Percentiles rank a stretch among this genome's conserved stretches.
Conservation (phyloP, 208 protist species). For the Trypanosoma lewisi region DNA sequence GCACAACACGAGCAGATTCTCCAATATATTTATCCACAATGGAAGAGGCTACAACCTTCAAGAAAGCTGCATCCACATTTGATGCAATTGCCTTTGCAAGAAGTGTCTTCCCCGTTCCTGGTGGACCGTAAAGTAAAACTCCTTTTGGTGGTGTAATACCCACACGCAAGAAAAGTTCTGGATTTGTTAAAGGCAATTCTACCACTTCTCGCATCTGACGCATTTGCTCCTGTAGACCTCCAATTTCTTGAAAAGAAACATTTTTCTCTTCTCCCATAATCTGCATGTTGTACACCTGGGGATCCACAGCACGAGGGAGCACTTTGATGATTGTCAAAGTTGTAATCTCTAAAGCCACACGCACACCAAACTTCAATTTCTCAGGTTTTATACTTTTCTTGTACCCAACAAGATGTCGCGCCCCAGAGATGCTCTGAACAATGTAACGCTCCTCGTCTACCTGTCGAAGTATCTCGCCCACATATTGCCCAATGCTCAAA, state of each 20-base stretch:
- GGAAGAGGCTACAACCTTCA: constrained; percentile 98
- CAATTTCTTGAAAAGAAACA: constrained; percentile 95
- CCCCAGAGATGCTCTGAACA: constrained; percentile 98
- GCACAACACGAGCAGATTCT: constrained; percentile 97
- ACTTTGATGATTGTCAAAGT: constrained; percentile 99
- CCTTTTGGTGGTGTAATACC: constrained; percentile 99
- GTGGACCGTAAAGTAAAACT: constrained; percentile 99
- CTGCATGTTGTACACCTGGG: constrained; percentile 99
- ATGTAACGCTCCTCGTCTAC: constrained; percentile 95
- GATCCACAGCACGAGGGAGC: constrained; percentile 98
- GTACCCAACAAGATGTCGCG: constrained; percentile 98
- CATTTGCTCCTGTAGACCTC: constrained; percentile 98
- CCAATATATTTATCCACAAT: constrained; percentile 99
- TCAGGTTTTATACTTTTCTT: constrained; percentile 93
- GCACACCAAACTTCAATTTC: constrained; percentile 93
- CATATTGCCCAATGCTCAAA: constrained; percentile 98
- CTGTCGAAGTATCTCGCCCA: constrained; percentile 98
- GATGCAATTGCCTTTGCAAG: constrained; percentile 98
- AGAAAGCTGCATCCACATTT: constrained; percentile 98
- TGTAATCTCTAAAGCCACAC: constrained; percentile 99
- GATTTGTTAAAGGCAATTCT: constrained; percentile 99
- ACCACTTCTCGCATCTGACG: constrained; percentile 99
- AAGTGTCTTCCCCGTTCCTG: constrained; percentile 95
- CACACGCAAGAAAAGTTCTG: constrained; percentile 98
- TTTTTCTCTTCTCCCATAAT: constrained; percentile 94